Evolutionary conservation across 768 basidiomycete genomes (phyloP).

Genomic region (Peribolospora baueri): DNA sequence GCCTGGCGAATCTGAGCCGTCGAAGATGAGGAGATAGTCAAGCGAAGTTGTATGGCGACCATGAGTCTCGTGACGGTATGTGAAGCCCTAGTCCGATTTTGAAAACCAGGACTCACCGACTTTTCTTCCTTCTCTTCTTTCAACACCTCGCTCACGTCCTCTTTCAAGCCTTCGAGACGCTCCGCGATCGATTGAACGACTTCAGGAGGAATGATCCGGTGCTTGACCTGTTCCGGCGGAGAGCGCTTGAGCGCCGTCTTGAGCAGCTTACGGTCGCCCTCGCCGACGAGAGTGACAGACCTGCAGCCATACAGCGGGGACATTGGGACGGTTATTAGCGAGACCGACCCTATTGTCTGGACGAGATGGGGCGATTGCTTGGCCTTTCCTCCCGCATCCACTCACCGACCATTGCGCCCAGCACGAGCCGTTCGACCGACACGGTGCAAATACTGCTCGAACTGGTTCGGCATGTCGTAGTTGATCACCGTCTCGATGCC

Average conservation of each 20-base stretch:
- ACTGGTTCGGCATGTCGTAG: constrained; percentile 87
- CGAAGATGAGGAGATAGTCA: constrained; percentile 5
- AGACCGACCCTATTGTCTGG: not conserved
- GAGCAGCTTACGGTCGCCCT: constrained; percentile 84
- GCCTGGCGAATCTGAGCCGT: constrained; percentile 45
- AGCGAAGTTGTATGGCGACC: constrained; percentile 2
- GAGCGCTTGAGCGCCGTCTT: constrained; percentile 86
- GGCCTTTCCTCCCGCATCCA: constrained; percentile 1
- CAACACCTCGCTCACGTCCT: constrained; percentile 53
- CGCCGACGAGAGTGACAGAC: constrained; percentile 84
- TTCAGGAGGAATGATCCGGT: constrained; percentile 63
- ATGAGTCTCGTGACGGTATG: not conserved
- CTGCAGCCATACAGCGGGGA: constrained; percentile 21
- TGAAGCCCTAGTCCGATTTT: not conserved
- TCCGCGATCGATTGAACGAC: constrained; percentile 43
- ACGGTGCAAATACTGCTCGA: constrained; percentile 84
- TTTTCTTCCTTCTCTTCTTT: constrained; percentile 91
- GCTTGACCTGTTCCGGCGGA: constrained; percentile 48
- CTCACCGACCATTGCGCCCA: constrained; percentile 69
- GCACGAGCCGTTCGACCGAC: constrained; percentile 30
- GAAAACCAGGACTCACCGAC: constrained; percentile 27
- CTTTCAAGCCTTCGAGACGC: constrained; percentile 43
- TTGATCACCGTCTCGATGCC: constrained; percentile 95
- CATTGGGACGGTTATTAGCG: not conserved
- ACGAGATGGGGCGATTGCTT: not conserved